Evolutionary conservation across 768 basidiomycete species (phyloP).

Genomic region (Rhizopogon vinicolor): DNA sequence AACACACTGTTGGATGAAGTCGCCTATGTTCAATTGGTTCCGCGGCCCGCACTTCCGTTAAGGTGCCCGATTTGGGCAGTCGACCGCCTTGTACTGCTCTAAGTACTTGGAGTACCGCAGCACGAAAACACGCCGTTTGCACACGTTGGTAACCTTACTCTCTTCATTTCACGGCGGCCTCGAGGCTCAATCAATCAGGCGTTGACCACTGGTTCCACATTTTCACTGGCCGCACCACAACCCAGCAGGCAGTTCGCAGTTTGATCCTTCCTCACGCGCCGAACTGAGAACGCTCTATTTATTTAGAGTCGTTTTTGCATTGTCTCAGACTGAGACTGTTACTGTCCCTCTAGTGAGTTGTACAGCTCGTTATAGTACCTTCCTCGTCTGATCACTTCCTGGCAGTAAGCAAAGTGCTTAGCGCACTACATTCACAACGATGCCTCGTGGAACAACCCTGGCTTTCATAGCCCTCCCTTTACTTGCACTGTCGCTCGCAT

Average conservation of each 20-base stretch:
- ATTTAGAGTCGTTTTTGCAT: background rate
- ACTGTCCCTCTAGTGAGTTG: background rate
- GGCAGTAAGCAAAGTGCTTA: background rate
- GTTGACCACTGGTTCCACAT: background rate
- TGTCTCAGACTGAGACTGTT: background rate
- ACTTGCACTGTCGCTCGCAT: constrained; percentile 25
- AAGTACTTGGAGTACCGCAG: background rate
- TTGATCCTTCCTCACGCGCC: background rate
- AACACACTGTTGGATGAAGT: no score
- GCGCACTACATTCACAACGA: background rate
- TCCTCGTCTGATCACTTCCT: background rate
- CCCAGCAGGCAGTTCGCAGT: background rate
- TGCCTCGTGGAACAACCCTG: constrained; percentile 20
- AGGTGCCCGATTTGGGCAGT: no score
- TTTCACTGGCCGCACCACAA: background rate
- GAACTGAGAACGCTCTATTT: background rate
- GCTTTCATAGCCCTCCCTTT: constrained; percentile 18
- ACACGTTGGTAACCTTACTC: background rate
- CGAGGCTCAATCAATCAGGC: background rate
- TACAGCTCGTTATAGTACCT: background rate
- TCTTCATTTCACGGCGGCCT: background rate
- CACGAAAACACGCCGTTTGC: background rate
- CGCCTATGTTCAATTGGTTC: no score
- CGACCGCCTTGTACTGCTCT: no score
- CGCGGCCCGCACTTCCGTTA: no score